Conservation (phyloP, 768 basidiomycete species). For the Gyrodon lividus region DNA sequence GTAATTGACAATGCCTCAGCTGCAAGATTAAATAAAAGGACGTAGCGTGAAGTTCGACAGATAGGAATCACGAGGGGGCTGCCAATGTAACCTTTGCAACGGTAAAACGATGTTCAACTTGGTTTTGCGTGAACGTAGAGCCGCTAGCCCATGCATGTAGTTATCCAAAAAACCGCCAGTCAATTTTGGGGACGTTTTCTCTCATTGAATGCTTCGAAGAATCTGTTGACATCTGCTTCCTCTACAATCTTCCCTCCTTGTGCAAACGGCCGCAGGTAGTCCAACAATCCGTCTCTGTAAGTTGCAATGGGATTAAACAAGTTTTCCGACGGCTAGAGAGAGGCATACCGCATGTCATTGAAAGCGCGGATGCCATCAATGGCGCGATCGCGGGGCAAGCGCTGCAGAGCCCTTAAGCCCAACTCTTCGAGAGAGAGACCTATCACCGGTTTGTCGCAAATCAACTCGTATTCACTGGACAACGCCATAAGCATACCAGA, state of each 20-base stretch:
- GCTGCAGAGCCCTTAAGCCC: slow-evolving; percentile 72
- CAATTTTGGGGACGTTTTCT: slow-evolving; percentile 7
- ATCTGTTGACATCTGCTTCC: slow-evolving; percentile 65
- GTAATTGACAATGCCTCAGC: neutral
- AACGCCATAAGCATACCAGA: slow-evolving; percentile 46
- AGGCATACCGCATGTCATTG: slow-evolving; percentile 73
- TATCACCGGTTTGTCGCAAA: slow-evolving; percentile 22
- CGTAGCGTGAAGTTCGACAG: neutral
- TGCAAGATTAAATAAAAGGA: neutral
- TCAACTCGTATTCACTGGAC: neutral
- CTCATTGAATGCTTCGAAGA: slow-evolving; percentile 58
- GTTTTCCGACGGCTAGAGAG: neutral
- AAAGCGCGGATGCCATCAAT: slow-evolving; percentile 84
- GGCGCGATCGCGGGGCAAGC: slow-evolving; percentile 75
- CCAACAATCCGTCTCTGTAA: slow-evolving; percentile 64
- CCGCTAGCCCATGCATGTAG: neutral
- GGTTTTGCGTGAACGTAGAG: neutral
- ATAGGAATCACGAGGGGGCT: neutral
- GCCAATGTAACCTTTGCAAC: neutral
- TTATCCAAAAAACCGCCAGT: neutral
- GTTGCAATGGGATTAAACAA: slow-evolving; percentile 2
- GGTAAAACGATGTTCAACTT: neutral
- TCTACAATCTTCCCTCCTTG: slow-evolving; percentile 72
- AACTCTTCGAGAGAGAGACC: slow-evolving; percentile 81
- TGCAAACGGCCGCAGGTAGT: slow-evolving; percentile 77